Base-by-base conservation (phyloP, 169 alveolate species). In the Plasmodium sp. region DNA sequence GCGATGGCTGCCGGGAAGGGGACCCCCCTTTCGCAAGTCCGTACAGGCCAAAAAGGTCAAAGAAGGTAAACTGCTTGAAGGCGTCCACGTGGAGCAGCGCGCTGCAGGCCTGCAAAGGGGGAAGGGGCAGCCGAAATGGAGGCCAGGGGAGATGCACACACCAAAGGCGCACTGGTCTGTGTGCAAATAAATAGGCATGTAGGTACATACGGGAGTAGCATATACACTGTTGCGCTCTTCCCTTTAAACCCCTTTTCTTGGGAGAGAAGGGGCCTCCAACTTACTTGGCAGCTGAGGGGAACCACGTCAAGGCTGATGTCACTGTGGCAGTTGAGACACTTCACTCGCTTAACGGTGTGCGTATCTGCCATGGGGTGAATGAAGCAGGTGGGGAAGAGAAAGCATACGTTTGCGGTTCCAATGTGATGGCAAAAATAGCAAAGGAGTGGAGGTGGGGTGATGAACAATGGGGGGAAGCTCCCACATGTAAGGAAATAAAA, bases 11-110 rank as follows among this genome's bases (percentile, higher is more conserved):
- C n/a, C 27, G 7, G 62, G 22, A 51, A 51, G 16, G 62, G 62
- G 62, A 7, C 12, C 14, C 7, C 62, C 62, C 22, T 14, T 16
- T 14, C 62, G 27, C 27, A 51, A 1, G 7, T 85, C 39, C 45
- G n/a, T 88, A 88, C 94, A 88, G n/a, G 36, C 62, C 80, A 67
- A 88, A 88, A 34, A 88, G 84, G 27, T 88, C 90, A 51, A 88
- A 88, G 73, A 88, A 74, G 83, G 43, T 88, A 74, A 88, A 88
- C 33, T 58, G 73, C 80, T 79, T 88, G 72, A 88, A 88, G 51
- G 82, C 51, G 2, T 88, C 94, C 2, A 88, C 83, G 51, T 62
- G 81, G 10, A 88, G 31, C n/a, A 88, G 73, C 9, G 94, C 94
- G 7, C 82, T 88, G 73, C 94, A 88, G 72, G 51, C 36, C 94